Base-by-base conservation (phyloP, 371 early-diverging fungal species). In the Gilbertella persicaria region DNA sequence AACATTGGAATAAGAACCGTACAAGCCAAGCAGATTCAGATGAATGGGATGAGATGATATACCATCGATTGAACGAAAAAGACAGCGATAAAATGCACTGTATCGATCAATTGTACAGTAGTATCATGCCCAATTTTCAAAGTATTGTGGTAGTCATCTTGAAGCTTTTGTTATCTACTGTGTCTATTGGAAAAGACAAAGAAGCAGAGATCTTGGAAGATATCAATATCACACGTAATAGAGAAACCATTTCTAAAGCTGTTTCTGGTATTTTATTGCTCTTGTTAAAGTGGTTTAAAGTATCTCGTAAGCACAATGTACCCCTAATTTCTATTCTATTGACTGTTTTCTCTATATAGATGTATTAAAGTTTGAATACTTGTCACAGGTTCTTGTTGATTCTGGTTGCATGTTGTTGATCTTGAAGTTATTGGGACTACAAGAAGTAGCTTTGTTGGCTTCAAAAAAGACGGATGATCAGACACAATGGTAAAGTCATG, bases 371-470 rank as follows among this genome's bases (percentile, higher is more conserved):
- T 90, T 86, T 66, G 91, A 93, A 60, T 88, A 91, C 65, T 57
- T 91, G 2, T 84, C 85, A 5, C 90, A 89, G 55, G 72, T 88
- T 0, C 66, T 94, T 40, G 82, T 91, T 23, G 94, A 94, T 62
- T 89, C 90, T 26, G 92, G 91, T 36, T 86, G 90, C 45, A 74
- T 91, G 24, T 73, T 94, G 10, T 63, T 94, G 23, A 84, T 92
- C 20, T 70, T 94, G 25, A 92, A 91, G 56, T 80, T 94, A 60
- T 75, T 92, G 42, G 90, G 89, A 2, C 74, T 91, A 29, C 90
- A 89, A 55, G 89, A 89, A 63, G 73, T 84, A 23, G 71, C 82
- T 0, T 58, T 65, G 3, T 59, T 82, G 5, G 74, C 80, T 4
- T 64, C 74, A 6, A 73, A 76, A 23, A 69, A 79, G 58, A 83